Evolutionary conservation across 1,139 yeast species (phyloP).

Genomic region (Entelexis sorbosivorans): DNA sequence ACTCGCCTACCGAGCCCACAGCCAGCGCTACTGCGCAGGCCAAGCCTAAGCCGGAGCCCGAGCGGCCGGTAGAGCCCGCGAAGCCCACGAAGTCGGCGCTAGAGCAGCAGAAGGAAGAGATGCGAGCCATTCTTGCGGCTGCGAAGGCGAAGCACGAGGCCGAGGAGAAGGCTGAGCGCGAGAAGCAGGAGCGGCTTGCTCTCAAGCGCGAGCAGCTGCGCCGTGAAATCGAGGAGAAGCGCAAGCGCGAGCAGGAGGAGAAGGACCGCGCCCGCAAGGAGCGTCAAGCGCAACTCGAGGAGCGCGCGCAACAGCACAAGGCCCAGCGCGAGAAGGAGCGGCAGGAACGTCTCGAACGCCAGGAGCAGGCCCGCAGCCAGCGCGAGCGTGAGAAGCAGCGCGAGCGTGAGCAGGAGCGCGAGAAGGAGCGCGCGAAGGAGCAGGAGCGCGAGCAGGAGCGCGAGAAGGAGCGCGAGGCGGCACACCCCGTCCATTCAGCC

Average conservation of each 20-base stretch:
- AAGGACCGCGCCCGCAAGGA: neutral
- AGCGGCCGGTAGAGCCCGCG: neutral
- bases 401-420: neutral
- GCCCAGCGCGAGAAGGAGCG: constrained; percentile 7
- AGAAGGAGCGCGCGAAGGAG: neutral
- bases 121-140: constrained; percentile 29
- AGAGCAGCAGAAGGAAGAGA: constrained; percentile 29
- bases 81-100: constrained; percentile 4
- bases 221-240: constrained; percentile 9
- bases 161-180: constrained; percentile 20
- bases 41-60: neutral
- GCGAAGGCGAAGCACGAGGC: constrained; percentile 28
- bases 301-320: constrained; percentile 1
- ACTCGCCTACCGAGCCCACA: no score
- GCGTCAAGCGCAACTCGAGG: constrained; percentile 7
- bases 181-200: constrained; percentile 17
- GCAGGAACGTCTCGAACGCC: neutral
- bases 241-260: neutral
- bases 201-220: constrained; percentile 14
- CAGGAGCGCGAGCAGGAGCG: neutral
- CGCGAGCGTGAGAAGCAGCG: neutral
- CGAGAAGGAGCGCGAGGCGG: neutral
- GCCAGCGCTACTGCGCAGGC: neutral
- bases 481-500: neutral
- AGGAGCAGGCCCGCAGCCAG: neutral